Conservation (phyloP, 208 protist genomes). For the Crithidia mellificae region DNA sequence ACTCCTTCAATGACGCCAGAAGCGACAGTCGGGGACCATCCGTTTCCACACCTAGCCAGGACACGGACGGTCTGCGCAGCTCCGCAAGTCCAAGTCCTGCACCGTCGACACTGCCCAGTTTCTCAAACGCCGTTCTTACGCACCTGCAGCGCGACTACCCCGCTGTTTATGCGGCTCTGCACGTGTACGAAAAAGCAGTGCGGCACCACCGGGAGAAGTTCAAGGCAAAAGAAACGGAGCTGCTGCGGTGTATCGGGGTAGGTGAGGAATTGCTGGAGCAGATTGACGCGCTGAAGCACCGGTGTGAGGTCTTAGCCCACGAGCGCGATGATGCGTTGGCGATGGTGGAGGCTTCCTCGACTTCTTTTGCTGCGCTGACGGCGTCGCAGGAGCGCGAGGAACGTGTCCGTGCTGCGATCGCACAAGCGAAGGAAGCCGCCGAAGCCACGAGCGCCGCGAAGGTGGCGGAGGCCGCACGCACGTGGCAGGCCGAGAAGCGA, state of each 20-base stretch:
- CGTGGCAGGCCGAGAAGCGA: slow-evolving; percentile 8
- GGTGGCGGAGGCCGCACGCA: neutral
- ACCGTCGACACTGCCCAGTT: neutral
- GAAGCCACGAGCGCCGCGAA: neutral
- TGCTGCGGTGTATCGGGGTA: slow-evolving; percentile 74
- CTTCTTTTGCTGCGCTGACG: too few relatives aligned
- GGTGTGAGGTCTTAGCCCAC: slow-evolving; percentile 45
- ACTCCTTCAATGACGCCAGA: neutral
- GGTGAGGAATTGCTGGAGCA: slow-evolving; percentile 76
- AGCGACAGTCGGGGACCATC: too few relatives aligned
- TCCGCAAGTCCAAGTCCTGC: neutral
- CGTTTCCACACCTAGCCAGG: too few relatives aligned
- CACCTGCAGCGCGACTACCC: slow-evolving; percentile 30
- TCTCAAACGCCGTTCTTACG: slow-evolving; percentile 17
- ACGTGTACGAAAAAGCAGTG: slow-evolving; percentile 41
- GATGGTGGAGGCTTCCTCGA: slow-evolving; percentile 1
- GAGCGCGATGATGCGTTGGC: slow-evolving; percentile 52
- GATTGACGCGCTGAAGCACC: slow-evolving; percentile 58
- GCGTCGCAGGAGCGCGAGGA: neutral
- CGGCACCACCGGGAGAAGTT: slow-evolving; percentile 49
- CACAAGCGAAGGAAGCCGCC: slow-evolving; percentile 1
- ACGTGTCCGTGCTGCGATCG: neutral
- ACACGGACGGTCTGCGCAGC: too few relatives aligned
- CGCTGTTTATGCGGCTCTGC: slow-evolving; percentile 27
- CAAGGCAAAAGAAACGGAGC: slow-evolving; percentile 68